A percentile compares a stretch with the other conserved stretches of the same genome.
phyloP scores from a whole-genome alignment of 225 moss, liverwort and hornwort species.

The Anthoceros angustus region DNA sequence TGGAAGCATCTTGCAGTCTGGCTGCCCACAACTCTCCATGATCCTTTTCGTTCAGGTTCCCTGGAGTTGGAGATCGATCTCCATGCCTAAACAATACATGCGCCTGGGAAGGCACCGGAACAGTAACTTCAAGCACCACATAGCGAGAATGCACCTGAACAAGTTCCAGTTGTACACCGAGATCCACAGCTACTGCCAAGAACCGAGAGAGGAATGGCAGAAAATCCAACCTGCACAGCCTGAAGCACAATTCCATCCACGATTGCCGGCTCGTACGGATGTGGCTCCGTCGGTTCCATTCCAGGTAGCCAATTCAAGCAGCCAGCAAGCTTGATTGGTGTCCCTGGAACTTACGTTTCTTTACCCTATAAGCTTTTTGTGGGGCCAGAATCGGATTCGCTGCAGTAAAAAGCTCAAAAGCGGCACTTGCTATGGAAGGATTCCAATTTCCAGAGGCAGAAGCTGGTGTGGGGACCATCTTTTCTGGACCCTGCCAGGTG shows the following conservation, averaged over 20 bases:
- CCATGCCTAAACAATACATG: conserved; percentile 1
- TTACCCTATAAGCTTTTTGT: no score
- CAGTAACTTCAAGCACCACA: background rate
- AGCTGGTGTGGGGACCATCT: no score
- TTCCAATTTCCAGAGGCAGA: no score
- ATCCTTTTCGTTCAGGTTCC: background rate
- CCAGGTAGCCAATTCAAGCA: background rate
- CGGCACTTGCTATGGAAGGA: no score
- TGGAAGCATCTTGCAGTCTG: background rate
- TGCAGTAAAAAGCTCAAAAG: no score
- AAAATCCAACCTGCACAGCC: background rate
- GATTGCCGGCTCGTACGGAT: background rate
- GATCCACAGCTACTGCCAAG: background rate
- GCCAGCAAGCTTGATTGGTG: no score
- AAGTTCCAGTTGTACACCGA: background rate
- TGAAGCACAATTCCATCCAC: conserved; percentile 1
- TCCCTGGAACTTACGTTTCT: no score
- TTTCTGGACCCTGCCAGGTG: no score
- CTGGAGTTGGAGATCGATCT: background rate
- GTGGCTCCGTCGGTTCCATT: background rate
- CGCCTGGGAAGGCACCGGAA: background rate
- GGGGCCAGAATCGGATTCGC: no score
- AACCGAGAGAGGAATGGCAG: background rate
- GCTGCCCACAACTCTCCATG: background rate
- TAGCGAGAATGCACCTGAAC: background rate